These are phyloP conservation scores for Fusarium chaquense DNA, from an alignment of 2,329 filamentous ascomycete species.

Conservation along the genomic window DNA sequence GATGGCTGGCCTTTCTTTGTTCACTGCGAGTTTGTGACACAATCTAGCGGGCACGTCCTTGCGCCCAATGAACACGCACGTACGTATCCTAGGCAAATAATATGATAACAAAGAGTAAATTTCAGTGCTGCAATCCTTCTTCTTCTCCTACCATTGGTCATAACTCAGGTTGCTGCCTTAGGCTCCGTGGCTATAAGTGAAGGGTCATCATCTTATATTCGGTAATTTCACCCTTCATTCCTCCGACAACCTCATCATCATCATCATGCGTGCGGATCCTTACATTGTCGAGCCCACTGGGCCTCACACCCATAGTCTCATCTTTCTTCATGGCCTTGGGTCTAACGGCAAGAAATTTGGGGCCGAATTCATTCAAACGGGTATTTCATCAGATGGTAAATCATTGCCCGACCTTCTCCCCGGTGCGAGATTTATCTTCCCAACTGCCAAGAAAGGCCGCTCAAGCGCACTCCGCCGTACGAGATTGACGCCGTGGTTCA, in stretches of 20 bases:
- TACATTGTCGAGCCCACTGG: conserved; percentile 42
- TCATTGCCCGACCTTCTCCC: conserved; percentile 52
- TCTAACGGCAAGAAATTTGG: conserved; percentile 53
- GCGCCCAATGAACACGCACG: background rate
- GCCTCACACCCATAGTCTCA: conserved; percentile 46
- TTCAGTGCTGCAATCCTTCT: background rate
- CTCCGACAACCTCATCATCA: too few relatives aligned
- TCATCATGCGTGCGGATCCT: background rate
- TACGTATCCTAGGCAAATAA: too few relatives aligned
- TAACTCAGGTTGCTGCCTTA: background rate
- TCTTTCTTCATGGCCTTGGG: conserved; percentile 50
- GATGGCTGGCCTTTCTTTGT: background rate
- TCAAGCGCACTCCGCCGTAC: conserved; percentile 58
- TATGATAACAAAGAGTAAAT: background rate
- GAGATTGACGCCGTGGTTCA: conserved; percentile 64
- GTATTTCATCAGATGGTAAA: conserved; percentile 38
- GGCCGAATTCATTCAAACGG: conserved; percentile 49
- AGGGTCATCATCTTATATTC: background rate
- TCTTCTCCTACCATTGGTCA: background rate
- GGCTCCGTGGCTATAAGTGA: background rate
- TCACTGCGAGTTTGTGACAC: background rate
- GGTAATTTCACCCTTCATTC: background rate
- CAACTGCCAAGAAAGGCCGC: conserved; percentile 60
- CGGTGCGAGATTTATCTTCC: conserved; percentile 63
- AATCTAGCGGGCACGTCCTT: background rate